Base-by-base conservation (phyloP, 129 eudicot genomes). In the Pittosporum tobira region DNA sequence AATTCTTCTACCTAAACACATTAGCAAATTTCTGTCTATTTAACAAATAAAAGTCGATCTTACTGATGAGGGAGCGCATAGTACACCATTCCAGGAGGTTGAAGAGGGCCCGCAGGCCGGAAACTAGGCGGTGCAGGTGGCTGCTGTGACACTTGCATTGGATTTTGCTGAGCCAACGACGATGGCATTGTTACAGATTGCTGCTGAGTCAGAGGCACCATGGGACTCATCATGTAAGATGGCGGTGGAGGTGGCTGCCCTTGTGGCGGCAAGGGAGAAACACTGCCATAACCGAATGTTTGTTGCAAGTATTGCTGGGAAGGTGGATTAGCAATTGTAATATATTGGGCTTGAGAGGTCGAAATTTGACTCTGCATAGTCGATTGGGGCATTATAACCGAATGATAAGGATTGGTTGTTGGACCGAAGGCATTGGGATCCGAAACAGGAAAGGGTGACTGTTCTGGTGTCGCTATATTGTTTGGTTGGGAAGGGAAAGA, bases 1-100 rank as follows among this genome's bases (percentile, higher is more conserved):
- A 28, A 31, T 7, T 9, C 45, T 42, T 42, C 48, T 24, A 28
- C 34, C 61, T 40, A 48, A 46, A 20, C 40, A 20, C 62, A 18
- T 21, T 11, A 18, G 62, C 48, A 13, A 37, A 43, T 23, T 25
- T 47, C 18, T 10, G 14, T 6, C 30, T 9, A 13, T 19, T n/a
- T 16, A 31, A 4, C 26, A 25, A 26, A 19, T 24, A 16, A 24
- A 62, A 52, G 27, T 21, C 6, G 13, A 6, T 31, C 15, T 68
- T 75, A 80, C 73, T 77, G 83, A 64, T 79, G 84, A 37, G 95
- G 88, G 44, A 74, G 83, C 26, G 79, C 49, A 65, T 72, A 90
- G 70, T 79, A 90, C 64, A 77, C 58, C 88, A 84, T 84, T 47
- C 94, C 91, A 19, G 91, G 71, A 0, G 79, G 75, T 63, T 78